phyloP scores from a whole-genome alignment of 1,139 yeast genomes.

The Lodderomyces parapsilosis region DNA sequence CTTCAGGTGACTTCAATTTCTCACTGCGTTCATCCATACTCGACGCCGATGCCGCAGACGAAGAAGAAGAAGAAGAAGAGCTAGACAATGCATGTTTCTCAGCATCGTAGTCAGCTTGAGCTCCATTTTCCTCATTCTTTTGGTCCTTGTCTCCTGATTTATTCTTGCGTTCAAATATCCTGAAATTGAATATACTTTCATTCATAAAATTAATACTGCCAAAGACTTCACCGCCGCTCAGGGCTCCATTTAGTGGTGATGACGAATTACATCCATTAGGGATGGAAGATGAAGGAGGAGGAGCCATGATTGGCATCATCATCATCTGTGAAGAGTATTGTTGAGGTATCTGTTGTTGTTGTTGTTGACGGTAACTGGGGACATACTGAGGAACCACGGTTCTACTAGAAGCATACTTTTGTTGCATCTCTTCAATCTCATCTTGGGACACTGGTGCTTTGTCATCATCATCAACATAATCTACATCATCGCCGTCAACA shows the following conservation, averaged over 20 bases:
- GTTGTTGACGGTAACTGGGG: slow-evolving; percentile 11
- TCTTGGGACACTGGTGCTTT: slow-evolving; percentile 32
- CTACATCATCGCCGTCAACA: slow-evolving; percentile 20
- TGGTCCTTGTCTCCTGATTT: slow-evolving; percentile 3
- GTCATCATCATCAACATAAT: slow-evolving; percentile 23
- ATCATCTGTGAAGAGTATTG: neutral
- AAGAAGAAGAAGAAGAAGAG: neutral
- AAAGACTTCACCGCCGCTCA: slow-evolving; percentile 33
- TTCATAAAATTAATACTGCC: slow-evolving; percentile 47
- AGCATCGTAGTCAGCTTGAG: slow-evolving; percentile 8
- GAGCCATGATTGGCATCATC: neutral
- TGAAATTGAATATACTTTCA: slow-evolving; percentile 42
- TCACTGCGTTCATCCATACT: slow-evolving; percentile 1
- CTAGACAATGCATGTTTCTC: slow-evolving; percentile 1
- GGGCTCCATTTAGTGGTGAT: neutral
- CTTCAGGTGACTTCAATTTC: slow-evolving; percentile 1
- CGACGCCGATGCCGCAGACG: neutral
- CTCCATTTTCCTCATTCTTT: neutral
- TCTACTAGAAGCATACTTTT: slow-evolving; percentile 22
- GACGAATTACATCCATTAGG: neutral
- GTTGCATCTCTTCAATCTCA: slow-evolving; percentile 40
- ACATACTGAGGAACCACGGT: slow-evolving; percentile 15
- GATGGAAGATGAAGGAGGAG: neutral
- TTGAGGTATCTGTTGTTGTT: slow-evolving; percentile 20
- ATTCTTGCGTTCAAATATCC: slow-evolving; percentile 27